Percentiles rank a stretch among this genome's conserved stretches.
Evolutionary conservation across 192 early-diverging fungal species (phyloP).

Genomic region (Gonapodya prolifera): DNA sequence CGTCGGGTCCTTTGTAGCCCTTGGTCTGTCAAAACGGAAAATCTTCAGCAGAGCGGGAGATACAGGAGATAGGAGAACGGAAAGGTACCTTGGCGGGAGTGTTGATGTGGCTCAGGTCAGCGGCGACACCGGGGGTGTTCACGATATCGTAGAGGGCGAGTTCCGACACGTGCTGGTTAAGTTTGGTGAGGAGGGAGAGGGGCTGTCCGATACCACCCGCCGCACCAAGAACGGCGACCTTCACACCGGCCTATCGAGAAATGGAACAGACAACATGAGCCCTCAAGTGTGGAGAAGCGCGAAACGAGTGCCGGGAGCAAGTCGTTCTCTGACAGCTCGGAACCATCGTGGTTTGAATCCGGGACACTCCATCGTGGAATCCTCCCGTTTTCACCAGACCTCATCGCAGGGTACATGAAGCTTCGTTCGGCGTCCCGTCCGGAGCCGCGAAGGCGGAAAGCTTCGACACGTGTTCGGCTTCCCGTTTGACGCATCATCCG

Average conservation of each 20-base stretch:
- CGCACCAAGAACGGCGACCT: constrained; percentile 32
- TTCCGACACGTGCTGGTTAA: constrained; percentile 69
- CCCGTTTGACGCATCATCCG: no score
- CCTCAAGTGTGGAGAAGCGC: no score
- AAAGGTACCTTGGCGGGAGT: constrained; percentile 44
- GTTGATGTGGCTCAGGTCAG: constrained; percentile 89
- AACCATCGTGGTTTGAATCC: no score
- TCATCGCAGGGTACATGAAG: no score
- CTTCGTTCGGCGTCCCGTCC: no score
- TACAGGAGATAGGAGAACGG: not conserved
- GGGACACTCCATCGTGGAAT: no score
- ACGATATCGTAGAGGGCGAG: constrained; percentile 93
- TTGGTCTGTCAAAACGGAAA: constrained; percentile 22
- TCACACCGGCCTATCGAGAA: constrained; percentile 14
- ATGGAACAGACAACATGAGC: no score
- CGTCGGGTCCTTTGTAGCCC: constrained; percentile 48
- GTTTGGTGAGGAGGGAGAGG: constrained; percentile 85
- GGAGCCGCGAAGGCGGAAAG: no score
- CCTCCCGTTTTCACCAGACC: no score
- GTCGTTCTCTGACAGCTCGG: no score
- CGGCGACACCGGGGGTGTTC: constrained; percentile 93
- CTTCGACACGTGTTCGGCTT: no score
- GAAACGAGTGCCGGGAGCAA: no score
- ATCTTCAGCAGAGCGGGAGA: not conserved
- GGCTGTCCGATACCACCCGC: constrained; percentile 95